Evolutionary conservation across 73 alveolate genomes (phyloP).

Genomic region (Tetrahymena elliotti): DNA sequence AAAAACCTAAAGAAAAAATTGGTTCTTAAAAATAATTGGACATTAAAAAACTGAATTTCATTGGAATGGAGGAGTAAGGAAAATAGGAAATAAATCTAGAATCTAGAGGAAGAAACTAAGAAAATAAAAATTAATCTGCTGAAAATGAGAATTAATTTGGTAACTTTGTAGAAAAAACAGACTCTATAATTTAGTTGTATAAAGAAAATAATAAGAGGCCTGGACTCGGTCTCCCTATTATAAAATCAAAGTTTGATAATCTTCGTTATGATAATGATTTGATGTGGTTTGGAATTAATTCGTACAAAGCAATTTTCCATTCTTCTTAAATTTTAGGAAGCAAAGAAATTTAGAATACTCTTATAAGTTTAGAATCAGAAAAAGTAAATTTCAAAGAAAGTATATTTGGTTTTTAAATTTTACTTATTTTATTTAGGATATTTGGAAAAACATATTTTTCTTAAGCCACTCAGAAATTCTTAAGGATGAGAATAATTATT

Average conservation of each 20-base stretch:
- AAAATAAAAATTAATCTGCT: background rate
- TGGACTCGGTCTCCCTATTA: background rate
- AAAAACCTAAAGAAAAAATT: background rate
- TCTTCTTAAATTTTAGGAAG: background rate
- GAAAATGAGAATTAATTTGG: no score
- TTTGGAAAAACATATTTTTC: background rate
- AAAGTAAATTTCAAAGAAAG: background rate
- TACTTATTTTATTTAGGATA: background rate
- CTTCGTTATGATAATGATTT: background rate
- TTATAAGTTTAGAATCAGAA: background rate
- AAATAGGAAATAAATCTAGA: no score
- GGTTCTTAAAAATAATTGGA: background rate
- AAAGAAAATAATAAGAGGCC: background rate
- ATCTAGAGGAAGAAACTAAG: background rate
- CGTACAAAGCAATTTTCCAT: background rate
- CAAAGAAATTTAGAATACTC: background rate
- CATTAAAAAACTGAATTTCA: no score
- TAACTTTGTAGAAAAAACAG: background rate
- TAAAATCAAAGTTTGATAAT: background rate
- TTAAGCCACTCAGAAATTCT: background rate
- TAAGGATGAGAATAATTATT: background rate
- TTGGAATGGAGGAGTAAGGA: background rate
- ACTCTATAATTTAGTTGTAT: background rate
- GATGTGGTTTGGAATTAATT: background rate
- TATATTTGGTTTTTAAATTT: background rate